phyloP scores from a whole-genome alignment of 306 rosid species.

The Inga leiocalycina region DNA sequence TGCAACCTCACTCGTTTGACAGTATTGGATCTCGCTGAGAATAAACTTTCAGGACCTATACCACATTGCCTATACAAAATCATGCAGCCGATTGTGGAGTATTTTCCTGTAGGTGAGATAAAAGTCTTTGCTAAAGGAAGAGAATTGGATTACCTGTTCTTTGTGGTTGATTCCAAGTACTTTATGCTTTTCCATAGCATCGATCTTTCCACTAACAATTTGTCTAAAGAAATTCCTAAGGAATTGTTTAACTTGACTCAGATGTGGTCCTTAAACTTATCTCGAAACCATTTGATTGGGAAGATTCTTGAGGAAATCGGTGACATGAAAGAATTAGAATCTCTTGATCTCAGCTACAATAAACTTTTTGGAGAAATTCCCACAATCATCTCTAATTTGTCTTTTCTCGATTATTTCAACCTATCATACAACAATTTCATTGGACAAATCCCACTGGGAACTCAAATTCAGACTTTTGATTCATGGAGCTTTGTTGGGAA shows the following conservation, averaged over 20 bases:
- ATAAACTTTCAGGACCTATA: no score
- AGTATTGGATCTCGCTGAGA: no score
- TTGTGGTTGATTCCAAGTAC: no score
- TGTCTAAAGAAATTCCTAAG: conserved; percentile 31
- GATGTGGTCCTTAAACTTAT: background rate
- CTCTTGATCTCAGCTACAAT: conserved; percentile 6
- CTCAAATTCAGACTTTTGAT: background rate
- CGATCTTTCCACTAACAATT: conserved; percentile 16
- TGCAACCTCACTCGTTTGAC: background rate
- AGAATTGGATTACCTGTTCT: background rate
- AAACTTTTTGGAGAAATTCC: background rate
- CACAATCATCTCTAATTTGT: background rate
- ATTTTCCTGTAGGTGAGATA: no score
- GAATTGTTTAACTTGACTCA: conserved; percentile 7
- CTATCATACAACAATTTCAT: background rate
- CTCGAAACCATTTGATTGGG: background rate
- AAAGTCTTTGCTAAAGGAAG: background rate
- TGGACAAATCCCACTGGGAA: background rate
- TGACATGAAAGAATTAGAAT: background rate
- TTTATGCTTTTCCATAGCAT: no score
- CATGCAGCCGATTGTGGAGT: no score
- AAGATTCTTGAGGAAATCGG: background rate
- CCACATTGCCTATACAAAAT: no score
- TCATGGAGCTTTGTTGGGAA: background rate
- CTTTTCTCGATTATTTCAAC: background rate